phyloP scores from a whole-genome alignment of 352 stramenopile species.

The Globisporangium radiosum region DNA sequence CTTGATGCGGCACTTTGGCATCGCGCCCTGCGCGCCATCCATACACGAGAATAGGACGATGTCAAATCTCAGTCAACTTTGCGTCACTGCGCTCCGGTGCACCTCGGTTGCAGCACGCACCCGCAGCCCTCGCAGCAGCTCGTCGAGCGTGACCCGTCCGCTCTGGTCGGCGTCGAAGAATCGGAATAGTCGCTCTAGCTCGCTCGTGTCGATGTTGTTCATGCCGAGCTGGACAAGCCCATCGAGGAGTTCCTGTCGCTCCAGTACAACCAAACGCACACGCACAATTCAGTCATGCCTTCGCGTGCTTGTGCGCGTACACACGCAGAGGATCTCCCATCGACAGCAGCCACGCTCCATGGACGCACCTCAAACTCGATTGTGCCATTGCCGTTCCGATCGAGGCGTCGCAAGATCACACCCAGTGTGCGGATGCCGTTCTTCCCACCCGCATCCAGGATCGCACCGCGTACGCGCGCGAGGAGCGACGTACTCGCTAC shows the following conservation, averaged over 20 bases:
- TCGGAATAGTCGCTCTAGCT: conserved; percentile 52
- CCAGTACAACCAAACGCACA: background rate
- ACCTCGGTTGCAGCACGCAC: conserved; percentile 19
- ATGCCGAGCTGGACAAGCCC: conserved; percentile 46
- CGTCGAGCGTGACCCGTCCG: conserved; percentile 80
- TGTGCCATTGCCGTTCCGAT: conserved; percentile 69
- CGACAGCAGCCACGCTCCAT: background rate
- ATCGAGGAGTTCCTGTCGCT: conserved; percentile 43
- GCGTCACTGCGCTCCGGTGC: no score
- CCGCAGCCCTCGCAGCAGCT: conserved; percentile 84
- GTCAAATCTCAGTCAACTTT: background rate
- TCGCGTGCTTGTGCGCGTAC: background rate
- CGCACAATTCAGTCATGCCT: background rate
- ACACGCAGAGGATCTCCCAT: background rate
- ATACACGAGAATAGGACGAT: no score
- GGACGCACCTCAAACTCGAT: conserved; percentile 50
- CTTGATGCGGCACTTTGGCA: conserved; percentile 71
- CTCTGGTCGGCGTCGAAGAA: conserved; percentile 81
- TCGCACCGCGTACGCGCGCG: conserved; percentile 34
- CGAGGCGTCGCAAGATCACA: conserved; percentile 68
- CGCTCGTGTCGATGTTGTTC: conserved; percentile 21
- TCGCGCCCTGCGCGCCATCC: conserved; percentile 34
- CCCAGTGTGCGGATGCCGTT: conserved; percentile 68
- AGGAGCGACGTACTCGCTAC: conserved; percentile 26
- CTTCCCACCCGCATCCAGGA: conserved; percentile 56